A percentile compares a stretch with the other conserved stretches of the same genome.
Evolutionary conservation across 1,139 yeast genomes (phyloP).

Genomic region (Meyerozyma athensensis): DNA sequence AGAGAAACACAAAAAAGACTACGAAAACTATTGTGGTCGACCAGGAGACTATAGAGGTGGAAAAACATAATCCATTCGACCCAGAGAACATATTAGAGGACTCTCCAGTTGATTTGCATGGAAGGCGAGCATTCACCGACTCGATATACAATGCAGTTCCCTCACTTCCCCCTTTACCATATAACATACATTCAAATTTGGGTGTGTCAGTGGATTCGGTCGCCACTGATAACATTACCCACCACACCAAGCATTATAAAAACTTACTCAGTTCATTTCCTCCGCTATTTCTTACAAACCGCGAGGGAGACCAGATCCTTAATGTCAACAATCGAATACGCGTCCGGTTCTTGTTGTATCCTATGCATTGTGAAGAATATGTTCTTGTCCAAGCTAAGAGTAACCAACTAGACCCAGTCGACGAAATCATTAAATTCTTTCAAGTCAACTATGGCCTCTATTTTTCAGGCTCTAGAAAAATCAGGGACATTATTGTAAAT

Average conservation of each 20-base stretch:
- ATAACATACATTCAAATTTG: conserved; percentile 7
- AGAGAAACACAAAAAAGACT: not conserved
- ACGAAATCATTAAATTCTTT: conserved; percentile 57
- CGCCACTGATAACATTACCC: conserved; percentile 27
- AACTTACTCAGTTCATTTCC: conserved; percentile 38
- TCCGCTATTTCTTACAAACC: conserved; percentile 18
- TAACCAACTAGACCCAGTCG: conserved; percentile 64
- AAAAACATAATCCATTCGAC: conserved; percentile 30
- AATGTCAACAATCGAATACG: conserved; percentile 31
- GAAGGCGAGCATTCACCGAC: conserved; percentile 31
- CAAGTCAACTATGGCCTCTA: conserved; percentile 40
- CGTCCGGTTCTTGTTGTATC: conserved; percentile 36
- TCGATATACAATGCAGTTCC: conserved; percentile 21
- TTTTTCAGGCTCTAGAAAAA: conserved; percentile 34
- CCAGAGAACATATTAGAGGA: conserved; percentile 37
- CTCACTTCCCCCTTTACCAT: conserved; percentile 18
- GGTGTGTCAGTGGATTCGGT: conserved; percentile 17
- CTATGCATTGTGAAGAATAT: conserved; percentile 38
- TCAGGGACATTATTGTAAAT: conserved; percentile 30
- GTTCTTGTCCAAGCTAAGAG: conserved; percentile 43
- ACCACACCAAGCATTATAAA: conserved; percentile 28
- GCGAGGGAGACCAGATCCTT: conserved; percentile 13
- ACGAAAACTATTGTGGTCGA: not conserved
- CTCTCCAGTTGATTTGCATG: conserved; percentile 26
- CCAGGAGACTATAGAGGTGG: conserved; percentile 12